Percentiles rank a stretch among this genome's conserved stretches.
Conservation (phyloP, 1,139 yeast genomes). For the Saccharomyces uvarum region DNA sequence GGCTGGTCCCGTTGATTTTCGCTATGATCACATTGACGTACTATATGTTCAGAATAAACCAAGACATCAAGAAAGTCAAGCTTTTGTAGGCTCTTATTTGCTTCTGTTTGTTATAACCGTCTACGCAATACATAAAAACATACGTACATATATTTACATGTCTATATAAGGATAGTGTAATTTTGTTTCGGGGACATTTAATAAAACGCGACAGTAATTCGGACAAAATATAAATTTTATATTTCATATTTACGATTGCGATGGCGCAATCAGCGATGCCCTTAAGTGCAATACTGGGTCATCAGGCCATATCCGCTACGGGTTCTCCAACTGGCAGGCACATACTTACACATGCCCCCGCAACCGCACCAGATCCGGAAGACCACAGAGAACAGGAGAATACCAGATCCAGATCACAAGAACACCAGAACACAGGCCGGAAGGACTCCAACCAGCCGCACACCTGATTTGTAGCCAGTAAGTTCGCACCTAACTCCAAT, state of each 20-base stretch:
- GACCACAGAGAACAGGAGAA: not conserved
- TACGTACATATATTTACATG: not conserved
- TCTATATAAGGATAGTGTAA: not conserved
- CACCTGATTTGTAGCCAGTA: not conserved
- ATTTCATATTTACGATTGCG: no score
- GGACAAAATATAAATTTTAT: no score
- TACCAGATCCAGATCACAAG: not conserved
- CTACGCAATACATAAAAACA: not conserved
- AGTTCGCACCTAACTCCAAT: not conserved
- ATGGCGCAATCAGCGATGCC: no score
- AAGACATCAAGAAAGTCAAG: constrained; percentile 31
- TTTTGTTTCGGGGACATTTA: not conserved
- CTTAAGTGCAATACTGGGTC: no score
- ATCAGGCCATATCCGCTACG: no score
- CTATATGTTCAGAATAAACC: constrained; percentile 31
- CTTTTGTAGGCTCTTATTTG: constrained; percentile 14
- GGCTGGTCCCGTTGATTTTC: constrained; percentile 26
- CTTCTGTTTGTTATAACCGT: not conserved
- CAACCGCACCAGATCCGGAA: not conserved
- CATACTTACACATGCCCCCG: no score
- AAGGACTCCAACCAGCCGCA: not conserved
- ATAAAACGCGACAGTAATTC: no score
- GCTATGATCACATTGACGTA: constrained; percentile 25
- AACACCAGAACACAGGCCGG: not conserved
- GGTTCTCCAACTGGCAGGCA: no score